phyloP scores from a whole-genome alignment of 164 flowering plant species.

The Tinospora cordifolia region DNA sequence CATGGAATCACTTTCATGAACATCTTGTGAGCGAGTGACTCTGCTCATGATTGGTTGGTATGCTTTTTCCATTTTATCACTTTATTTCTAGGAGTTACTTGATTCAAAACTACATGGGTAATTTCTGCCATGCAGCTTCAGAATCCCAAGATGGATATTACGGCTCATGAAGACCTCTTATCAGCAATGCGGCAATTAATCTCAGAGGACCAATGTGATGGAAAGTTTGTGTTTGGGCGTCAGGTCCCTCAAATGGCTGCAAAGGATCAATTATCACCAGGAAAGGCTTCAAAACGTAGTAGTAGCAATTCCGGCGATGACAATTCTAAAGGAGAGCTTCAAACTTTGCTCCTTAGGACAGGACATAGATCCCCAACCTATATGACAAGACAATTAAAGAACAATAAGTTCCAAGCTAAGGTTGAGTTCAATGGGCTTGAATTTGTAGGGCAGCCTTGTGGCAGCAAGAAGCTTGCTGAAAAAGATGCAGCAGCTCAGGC shows the following conservation, averaged over 20 bases:
- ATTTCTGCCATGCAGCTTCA: slow-evolving; percentile 40
- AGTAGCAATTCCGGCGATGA: slow-evolving; percentile 62
- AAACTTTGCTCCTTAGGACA: slow-evolving; percentile 65
- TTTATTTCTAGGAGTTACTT: not conserved
- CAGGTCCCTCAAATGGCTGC: slow-evolving; percentile 28
- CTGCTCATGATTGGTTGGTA: not conserved
- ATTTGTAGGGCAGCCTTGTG: slow-evolving; percentile 64
- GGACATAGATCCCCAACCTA: slow-evolving; percentile 61
- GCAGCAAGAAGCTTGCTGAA: slow-evolving; percentile 79
- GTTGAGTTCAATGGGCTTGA: slow-evolving; percentile 78
- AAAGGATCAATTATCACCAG: slow-evolving; percentile 11
- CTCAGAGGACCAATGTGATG: slow-evolving; percentile 63
- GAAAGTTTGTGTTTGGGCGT: slow-evolving; percentile 67
- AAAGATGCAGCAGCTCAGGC: slow-evolving; percentile 90
- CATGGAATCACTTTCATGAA: not conserved
- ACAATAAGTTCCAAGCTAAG: slow-evolving; percentile 50
- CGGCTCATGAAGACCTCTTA: slow-evolving; percentile 43
- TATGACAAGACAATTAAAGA: slow-evolving; percentile 49
- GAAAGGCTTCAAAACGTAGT: slow-evolving; percentile 28
- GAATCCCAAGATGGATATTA: slow-evolving; percentile 54
- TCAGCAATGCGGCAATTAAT: slow-evolving; percentile 64
- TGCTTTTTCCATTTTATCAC: slow-evolving; percentile 34
- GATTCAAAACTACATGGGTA: not conserved
- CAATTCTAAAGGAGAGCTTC: slow-evolving; percentile 75
- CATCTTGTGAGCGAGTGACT: not conserved